These are phyloP conservation scores for Petunia hybrid DNA, from an alignment of 305 asterid species.

Conservation along the genomic window DNA sequence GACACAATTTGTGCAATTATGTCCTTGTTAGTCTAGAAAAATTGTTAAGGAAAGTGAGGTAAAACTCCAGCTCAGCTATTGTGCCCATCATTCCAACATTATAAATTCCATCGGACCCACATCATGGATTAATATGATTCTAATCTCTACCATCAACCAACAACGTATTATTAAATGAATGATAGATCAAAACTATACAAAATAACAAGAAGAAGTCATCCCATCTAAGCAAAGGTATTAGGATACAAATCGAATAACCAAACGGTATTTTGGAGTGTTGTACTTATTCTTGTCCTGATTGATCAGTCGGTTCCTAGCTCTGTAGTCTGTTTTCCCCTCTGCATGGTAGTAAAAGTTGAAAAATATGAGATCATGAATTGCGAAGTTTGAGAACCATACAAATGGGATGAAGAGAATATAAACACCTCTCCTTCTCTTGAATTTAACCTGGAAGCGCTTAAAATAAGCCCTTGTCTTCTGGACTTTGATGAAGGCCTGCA, in stretches of 20 bases:
- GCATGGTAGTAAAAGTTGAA: background rate
- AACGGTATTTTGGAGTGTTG: conserved; percentile 86
- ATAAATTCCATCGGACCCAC: background rate
- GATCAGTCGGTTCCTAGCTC: conserved; percentile 88
- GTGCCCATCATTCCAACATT: background rate
- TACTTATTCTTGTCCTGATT: conserved; percentile 93
- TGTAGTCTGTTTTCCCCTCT: conserved; percentile 94
- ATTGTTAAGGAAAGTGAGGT: conserved; percentile 29
- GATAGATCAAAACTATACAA: background rate
- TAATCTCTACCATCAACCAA: background rate
- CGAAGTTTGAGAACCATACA: background rate
- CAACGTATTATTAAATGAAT: background rate
- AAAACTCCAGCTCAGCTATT: background rate
- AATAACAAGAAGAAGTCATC: background rate
- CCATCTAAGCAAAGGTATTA: background rate
- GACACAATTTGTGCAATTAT: conserved; percentile 63
- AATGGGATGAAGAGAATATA: background rate
- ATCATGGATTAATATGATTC: background rate
- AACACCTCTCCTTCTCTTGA: conserved; percentile 88
- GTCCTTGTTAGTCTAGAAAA: conserved; percentile 61
- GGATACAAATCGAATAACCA: conserved; percentile 95
- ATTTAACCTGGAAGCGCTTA: conserved; percentile 89
- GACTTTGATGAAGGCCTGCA: conserved; percentile 72
- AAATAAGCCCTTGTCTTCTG: conserved; percentile 81
- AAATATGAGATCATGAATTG: background rate